phyloP scores from a whole-genome alignment of 371 early-diverging fungal species.

The Mortierella sp. region DNA sequence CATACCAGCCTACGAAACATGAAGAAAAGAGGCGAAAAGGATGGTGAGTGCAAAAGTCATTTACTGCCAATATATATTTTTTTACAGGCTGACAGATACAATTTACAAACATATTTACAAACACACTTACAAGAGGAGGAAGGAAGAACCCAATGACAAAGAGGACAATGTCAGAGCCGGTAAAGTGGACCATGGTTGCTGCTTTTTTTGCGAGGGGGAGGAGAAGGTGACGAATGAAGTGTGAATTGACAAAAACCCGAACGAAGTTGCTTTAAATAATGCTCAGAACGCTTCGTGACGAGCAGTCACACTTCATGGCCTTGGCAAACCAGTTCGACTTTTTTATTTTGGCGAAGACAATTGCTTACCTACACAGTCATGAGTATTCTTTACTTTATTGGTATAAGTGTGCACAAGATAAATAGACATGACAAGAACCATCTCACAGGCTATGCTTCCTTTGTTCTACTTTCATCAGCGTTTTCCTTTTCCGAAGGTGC shows the following conservation, averaged over 20 bases:
- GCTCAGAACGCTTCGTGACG: too few species aligned
- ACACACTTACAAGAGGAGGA: slow-evolving; percentile 69
- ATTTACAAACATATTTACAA: neutral
- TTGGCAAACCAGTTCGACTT: too few species aligned
- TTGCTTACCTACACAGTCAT: too few species aligned
- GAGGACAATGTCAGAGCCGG: slow-evolving; percentile 66
- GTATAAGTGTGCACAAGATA: too few species aligned
- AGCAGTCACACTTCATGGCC: too few species aligned
- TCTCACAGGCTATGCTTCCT: neutral
- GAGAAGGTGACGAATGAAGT: neutral
- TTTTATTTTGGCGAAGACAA: too few species aligned
- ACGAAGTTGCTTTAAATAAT: too few species aligned
- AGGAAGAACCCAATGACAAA: slow-evolving; percentile 77
- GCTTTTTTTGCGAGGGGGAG: neutral
- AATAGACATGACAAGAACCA: too few species aligned
- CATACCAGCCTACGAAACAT: neutral
- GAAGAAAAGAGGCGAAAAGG: neutral
- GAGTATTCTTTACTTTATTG: too few species aligned
- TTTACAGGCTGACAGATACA: too few species aligned
- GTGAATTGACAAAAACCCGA: neutral
- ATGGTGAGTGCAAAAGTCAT: neutral
- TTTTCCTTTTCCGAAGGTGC: neutral
- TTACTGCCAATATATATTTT: too few species aligned
- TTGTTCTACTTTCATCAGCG: neutral
- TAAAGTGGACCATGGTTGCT: slow-evolving; percentile 58